A percentile compares a stretch with the other conserved stretches of the same genome.
phyloP scores from a whole-genome alignment of 73 alveolate species.

The Symbiodinium natans region DNA sequence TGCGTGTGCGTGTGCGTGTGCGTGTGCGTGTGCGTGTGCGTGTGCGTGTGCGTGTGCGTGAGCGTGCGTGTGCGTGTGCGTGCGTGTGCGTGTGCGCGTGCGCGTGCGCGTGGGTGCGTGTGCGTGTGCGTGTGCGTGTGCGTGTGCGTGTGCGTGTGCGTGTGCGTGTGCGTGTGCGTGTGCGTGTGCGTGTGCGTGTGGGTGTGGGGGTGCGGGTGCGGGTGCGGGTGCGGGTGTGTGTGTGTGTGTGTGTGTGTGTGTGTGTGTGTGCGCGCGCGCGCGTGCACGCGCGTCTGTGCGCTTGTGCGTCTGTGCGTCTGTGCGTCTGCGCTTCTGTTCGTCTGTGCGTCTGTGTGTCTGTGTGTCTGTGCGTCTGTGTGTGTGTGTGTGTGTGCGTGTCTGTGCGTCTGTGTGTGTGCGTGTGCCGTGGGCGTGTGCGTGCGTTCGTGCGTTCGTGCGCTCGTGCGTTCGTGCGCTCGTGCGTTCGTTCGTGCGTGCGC shows the following conservation, averaged over 20 bases:
- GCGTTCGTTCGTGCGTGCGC: too few relatives aligned
- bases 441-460: too few relatives aligned
- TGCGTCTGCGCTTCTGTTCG: not conserved
- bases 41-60: too few relatives aligned
- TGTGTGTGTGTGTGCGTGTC: too few relatives aligned
- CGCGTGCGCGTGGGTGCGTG: not conserved
- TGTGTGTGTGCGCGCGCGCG: not conserved
- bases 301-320: not conserved
- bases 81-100: not conserved
- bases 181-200: not conserved
- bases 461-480: too few relatives aligned
- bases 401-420: too few relatives aligned
- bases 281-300: not conserved
- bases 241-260: not conserved
- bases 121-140: conserved; percentile 2
- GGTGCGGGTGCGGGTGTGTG: too few relatives aligned
- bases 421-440: too few relatives aligned
- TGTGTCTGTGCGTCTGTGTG: too few relatives aligned
- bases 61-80: not conserved
- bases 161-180: not conserved
- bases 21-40: conserved; percentile 4
- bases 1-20: conserved; percentile 10
- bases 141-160: not conserved
- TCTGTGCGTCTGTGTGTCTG: not conserved
- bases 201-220: not conserved